Evolutionary conservation across 768 basidiomycete species (phyloP).

Genomic region (Candolleomyces aberdarensis): DNA sequence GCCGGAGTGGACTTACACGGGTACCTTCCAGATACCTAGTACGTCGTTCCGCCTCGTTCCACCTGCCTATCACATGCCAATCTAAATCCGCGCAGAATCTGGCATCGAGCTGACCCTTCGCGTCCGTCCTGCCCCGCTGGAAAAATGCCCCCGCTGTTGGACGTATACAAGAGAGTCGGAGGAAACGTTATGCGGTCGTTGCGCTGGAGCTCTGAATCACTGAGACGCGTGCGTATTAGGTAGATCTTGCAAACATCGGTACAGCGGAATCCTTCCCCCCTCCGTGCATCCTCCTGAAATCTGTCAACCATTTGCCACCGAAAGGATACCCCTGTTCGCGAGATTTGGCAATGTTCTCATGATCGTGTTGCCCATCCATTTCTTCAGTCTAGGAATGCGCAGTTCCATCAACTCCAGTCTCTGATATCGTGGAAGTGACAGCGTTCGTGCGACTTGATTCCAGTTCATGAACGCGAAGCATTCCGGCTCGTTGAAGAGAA

Average conservation of each 20-base stretch:
- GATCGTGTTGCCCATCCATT: conserved; percentile 1
- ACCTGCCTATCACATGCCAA: neutral
- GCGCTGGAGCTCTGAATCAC: conserved; percentile 30
- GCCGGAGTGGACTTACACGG: conserved; percentile 48
- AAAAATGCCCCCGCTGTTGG: conserved; percentile 94
- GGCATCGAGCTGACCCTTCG: conserved; percentile 43
- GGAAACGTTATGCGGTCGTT: conserved; percentile 65
- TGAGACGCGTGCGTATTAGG: neutral
- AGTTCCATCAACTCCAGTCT: conserved; percentile 8
- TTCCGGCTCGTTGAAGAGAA: conserved; percentile 8
- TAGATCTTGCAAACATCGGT: too few species aligned
- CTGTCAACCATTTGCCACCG: conserved; percentile 7
- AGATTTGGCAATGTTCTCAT: conserved; percentile 6
- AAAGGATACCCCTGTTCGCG: conserved; percentile 6
- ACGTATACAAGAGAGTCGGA: conserved; percentile 54
- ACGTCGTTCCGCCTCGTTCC: conserved; percentile 10
- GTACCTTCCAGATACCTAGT: conserved; percentile 46
- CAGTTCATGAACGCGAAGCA: conserved; percentile 8
- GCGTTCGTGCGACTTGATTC: conserved; percentile 8
- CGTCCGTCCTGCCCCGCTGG: conserved; percentile 54
- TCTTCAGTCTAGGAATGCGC: conserved; percentile 6
- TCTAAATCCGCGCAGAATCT: conserved; percentile 7
- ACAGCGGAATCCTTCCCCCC: too few species aligned
- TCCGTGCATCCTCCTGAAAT: neutral
- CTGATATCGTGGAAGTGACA: conserved; percentile 10